Percentiles rank a stretch among this genome's conserved stretches.
Conservation (phyloP, 371 early-diverging fungal genomes). For the Funneliformis caledonium region DNA sequence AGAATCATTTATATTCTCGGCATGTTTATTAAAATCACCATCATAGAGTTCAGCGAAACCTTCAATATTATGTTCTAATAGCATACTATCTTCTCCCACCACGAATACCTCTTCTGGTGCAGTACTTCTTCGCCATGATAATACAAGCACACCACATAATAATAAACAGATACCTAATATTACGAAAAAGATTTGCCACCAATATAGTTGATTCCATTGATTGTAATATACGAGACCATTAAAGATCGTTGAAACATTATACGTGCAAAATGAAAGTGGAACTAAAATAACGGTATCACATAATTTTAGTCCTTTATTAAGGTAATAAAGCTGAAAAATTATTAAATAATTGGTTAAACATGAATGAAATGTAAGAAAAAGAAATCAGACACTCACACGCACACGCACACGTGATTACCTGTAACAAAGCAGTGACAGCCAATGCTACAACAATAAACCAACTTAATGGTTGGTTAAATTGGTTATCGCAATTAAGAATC, state of each 20-base stretch:
- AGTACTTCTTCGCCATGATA: conserved; percentile 59
- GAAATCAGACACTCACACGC: not conserved
- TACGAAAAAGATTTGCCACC: conserved; percentile 69
- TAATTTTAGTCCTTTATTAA: conserved; percentile 74
- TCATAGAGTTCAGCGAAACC: conserved; percentile 31
- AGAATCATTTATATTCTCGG: not conserved
- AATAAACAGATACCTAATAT: conserved; percentile 70
- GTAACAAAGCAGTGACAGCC: conserved; percentile 67
- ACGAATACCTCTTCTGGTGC: conserved; percentile 22
- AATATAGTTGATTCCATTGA: conserved; percentile 68
- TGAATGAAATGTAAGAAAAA: not conserved
- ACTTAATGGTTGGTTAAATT: conserved; percentile 71
- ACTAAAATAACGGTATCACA: conserved; percentile 81
- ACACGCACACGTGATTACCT: conserved; percentile 51
- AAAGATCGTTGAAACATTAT: conserved; percentile 76
- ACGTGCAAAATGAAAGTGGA: conserved; percentile 80
- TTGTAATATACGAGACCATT: conserved; percentile 83
- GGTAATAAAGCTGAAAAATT: conserved; percentile 68
- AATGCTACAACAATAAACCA: conserved; percentile 73
- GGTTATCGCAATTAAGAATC: conserved; percentile 63
- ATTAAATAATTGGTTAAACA: not conserved
- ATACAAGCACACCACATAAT: conserved; percentile 66
- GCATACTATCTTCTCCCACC: not conserved
- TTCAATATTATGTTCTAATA: conserved; percentile 26
- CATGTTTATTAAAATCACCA: not conserved